These are phyloP conservation scores for Trapa incisa DNA, from an alignment of 345 rosid genomes.

Conservation along the genomic window DNA sequence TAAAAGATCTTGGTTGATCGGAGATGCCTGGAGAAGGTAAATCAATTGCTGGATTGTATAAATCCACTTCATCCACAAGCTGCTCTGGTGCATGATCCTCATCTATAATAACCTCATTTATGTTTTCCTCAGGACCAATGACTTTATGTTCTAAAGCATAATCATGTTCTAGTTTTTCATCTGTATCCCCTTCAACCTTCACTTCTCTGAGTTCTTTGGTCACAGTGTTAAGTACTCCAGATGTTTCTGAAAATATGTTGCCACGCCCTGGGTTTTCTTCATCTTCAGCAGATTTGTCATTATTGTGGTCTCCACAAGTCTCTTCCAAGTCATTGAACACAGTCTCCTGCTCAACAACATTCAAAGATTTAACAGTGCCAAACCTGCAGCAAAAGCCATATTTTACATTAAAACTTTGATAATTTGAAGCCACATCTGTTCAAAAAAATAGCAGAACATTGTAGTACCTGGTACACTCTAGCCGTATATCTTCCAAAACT, in stretches of 20 bases:
- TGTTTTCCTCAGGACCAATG: conserved; percentile 12
- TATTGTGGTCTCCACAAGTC: not conserved
- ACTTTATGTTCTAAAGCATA: conserved; percentile 10
- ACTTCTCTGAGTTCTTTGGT: conserved; percentile 7
- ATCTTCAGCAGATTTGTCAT: not conserved
- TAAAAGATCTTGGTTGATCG: conserved; percentile 12
- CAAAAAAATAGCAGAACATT: conserved; percentile 15
- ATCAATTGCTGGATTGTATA: conserved; percentile 10
- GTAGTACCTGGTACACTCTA: conserved; percentile 73
- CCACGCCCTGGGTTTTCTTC: conserved; percentile 2
- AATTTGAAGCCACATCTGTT: conserved; percentile 6
- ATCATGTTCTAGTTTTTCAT: conserved; percentile 6
- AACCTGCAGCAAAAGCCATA: conserved; percentile 49
- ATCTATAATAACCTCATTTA: conserved; percentile 12
- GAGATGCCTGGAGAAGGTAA: conserved; percentile 6
- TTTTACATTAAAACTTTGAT: conserved; percentile 4
- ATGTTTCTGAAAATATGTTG: not conserved
- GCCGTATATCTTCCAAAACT: conserved; percentile 67
- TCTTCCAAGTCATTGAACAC: not conserved
- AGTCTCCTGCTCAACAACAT: conserved; percentile 34
- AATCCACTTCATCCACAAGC: conserved; percentile 13
- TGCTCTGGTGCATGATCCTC: conserved; percentile 20
- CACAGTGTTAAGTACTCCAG: conserved; percentile 3
- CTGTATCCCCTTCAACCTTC: conserved; percentile 4
- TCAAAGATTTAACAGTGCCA: conserved; percentile 68